Evolutionary conservation across 1,284 basidiomycete species (phyloP).

Genomic region (Fistulinella cinereoalba): DNA sequence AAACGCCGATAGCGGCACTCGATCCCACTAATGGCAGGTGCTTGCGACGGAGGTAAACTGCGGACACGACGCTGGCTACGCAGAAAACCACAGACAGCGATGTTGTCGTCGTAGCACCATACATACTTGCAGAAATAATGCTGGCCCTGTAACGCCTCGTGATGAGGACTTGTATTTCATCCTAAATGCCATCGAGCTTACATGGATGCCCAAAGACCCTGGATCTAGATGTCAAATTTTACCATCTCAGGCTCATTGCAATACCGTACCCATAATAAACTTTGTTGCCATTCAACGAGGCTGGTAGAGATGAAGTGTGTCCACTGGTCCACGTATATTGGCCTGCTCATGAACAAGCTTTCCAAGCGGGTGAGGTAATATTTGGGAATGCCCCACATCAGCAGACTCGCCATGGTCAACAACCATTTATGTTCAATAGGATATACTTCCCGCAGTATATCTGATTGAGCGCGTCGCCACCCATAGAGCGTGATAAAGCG

Average conservation of each 20-base stretch:
- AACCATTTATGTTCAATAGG: conserved; percentile 26
- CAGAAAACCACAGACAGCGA: conserved; percentile 26
- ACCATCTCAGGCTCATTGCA: background rate
- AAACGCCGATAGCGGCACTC: conserved; percentile 26
- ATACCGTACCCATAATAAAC: conserved; percentile 26
- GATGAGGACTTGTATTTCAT: background rate
- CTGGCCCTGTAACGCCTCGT: conserved; percentile 15
- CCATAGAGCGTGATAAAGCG: conserved; percentile 31
- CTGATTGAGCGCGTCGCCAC: conserved; percentile 27
- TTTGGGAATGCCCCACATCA: conserved; percentile 32
- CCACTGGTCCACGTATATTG: conserved; percentile 37
- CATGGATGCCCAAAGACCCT: conserved; percentile 30
- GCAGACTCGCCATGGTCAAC: conserved; percentile 6
- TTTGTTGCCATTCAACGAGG: conserved; percentile 30
- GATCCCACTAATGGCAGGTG: conserved; percentile 24
- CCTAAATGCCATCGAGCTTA: conserved; percentile 12
- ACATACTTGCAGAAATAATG: conserved; percentile 25
- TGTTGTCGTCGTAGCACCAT: conserved; percentile 20
- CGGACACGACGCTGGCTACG: conserved; percentile 26
- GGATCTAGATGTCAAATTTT: conserved; percentile 13
- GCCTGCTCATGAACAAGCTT: conserved; percentile 33
- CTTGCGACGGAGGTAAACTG: conserved; percentile 28
- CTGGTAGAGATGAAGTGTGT: conserved; percentile 24
- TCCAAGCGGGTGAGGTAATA: conserved; percentile 23
- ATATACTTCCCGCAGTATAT: conserved; percentile 32